Base-by-base conservation (phyloP, 345 rosid species). In the Fremontodendron californicum region DNA sequence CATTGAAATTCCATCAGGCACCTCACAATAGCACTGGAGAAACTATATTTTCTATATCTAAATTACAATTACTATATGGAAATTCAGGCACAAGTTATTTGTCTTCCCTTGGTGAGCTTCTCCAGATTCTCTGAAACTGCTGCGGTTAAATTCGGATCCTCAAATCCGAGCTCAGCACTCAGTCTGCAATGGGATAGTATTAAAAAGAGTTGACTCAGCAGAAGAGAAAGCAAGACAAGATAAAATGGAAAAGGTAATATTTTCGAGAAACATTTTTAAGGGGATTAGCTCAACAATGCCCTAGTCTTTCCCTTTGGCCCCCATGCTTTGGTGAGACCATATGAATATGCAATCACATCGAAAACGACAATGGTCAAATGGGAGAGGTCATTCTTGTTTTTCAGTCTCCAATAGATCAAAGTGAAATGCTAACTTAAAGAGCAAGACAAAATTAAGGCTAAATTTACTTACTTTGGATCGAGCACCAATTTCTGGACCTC, bases 401-500 rank as follows among this genome's bases (percentile, higher is more conserved):
- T 18, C 29, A 1, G 13, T 35, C 74, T 42, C 63, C 11, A 31
- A n/a, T 42, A 52, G 35, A 57, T 0, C 15, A 58, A 64, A 43
- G 18, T 35, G 40, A 78, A 66, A 77, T 29, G 55, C 33, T 25
- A 23, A 55, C 31, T 13, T 5, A 48, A 57, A 65, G 0, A 42
- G 3, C 8, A 16, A 27, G 61, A 58, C 15, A 13, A 76, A 45
- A 2, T 75, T 52, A 25, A 57, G n/a, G n/a, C n/a, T n/a, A 9
- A 27, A n/a, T 75, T 76, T 40, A 78, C 94, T 91, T 89, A 92
- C 98, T 90, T 92, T 48, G 98, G 91, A 83, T 92, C 97, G 75
- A 92, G 95, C 54, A 94, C 94, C 88, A 94, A 83, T 83, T 90
- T 91, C 87, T 94, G 96, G 77, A 94, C 93, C 83, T 96, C 99